Evolutionary conservation across 2,329 filamentous ascomycete species (phyloP), one percentile per base, ranked within the genome.

Genomic region (Aspergillus awamori): DNA sequence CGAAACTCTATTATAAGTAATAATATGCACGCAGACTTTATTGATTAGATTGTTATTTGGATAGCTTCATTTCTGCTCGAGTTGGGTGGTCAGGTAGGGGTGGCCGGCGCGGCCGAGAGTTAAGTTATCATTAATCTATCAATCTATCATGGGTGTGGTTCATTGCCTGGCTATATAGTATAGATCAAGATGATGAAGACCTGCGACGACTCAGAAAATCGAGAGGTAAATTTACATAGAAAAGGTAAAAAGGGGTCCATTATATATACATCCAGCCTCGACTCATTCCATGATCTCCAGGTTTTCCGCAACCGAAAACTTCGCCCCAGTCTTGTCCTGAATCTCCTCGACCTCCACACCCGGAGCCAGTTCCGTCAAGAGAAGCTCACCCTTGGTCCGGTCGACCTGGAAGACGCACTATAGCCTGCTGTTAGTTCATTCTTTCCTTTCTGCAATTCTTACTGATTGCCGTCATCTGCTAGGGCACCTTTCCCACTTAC

Each of bases 391-490:
- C 20, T 85, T 84, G 30, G 75, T 75, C 41, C 89, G 82, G 72
- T 95, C 89, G 48, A 96, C 91, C 65, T 93, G 86, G 72, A 90
- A 90, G 0, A 90, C 87, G 67, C 83, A 84, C 83, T 93, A 74
- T 8, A 67, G 91, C 84, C 20, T 2, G 47, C 56, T 39, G 17
- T 64, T 22, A 61, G 59, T 2, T 36, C 33, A 1, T 11, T 5
- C 11, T 36, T 36, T 36, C 30, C 22, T 33, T 26, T 26, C 33
- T 11, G 6, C 1, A 20, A 45, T 6, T 10, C 13, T 24, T 22
- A 8, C 41, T 33, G 33, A 22, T 5, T 58, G 20, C 8, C 3
- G 38, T 22, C 11, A 4, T 43, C 8, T 15, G n/a, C 13, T 30
- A 13, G 24, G 17, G 36, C 13, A 13, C 11, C 15, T 15, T 11